Percentiles rank a stretch among this genome's conserved stretches.
Evolutionary conservation across 768 basidiomycete genomes (phyloP).

Genomic region (Mycena pura): DNA sequence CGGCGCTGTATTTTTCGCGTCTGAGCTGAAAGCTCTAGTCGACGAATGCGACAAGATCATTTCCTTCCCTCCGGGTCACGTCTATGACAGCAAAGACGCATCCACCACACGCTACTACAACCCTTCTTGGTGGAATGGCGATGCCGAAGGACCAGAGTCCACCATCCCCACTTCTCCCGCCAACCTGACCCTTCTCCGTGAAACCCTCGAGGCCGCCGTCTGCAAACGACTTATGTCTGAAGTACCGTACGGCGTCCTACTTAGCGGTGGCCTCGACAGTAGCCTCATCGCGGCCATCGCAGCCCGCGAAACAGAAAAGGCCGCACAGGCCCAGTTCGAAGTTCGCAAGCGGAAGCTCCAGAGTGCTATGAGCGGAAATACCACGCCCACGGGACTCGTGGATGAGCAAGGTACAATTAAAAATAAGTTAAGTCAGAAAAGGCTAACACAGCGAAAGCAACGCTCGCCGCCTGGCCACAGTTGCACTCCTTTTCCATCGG

Average conservation of each 20-base stretch:
- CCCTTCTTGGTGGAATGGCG: conserved; percentile 91
- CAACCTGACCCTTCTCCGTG: conserved; percentile 75
- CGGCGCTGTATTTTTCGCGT: conserved; percentile 88
- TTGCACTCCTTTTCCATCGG: conserved; percentile 98
- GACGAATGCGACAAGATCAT: conserved; percentile 95
- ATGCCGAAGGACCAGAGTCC: conserved; percentile 64
- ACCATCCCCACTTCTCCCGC: conserved; percentile 63
- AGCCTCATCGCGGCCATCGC: conserved; percentile 96
- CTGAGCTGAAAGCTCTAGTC: conserved; percentile 90
- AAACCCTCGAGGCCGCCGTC: conserved; percentile 89
- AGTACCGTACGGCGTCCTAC: conserved; percentile 95
- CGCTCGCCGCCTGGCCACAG: conserved; percentile 90
- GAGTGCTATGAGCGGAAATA: conserved; percentile 60
- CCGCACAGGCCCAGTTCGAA: conserved; percentile 80
- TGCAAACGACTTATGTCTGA: conserved; percentile 97
- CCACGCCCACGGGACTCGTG: conserved; percentile 56
- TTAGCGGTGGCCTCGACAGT: conserved; percentile 95
- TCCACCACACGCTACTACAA: conserved; percentile 85
- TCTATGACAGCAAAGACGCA: conserved; percentile 86
- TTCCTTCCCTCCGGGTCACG: conserved; percentile 96
- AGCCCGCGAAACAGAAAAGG: conserved; percentile 91
- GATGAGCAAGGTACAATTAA: conserved; percentile 60
- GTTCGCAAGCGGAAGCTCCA: conserved; percentile 66
- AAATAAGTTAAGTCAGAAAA: neutral
- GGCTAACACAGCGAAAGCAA: conserved; percentile 48